Evolutionary conservation across 2,329 filamentous ascomycete species (phyloP), one percentile per base, ranked within the genome.

Genomic region (Paecilomyces dactylethromorphus): DNA sequence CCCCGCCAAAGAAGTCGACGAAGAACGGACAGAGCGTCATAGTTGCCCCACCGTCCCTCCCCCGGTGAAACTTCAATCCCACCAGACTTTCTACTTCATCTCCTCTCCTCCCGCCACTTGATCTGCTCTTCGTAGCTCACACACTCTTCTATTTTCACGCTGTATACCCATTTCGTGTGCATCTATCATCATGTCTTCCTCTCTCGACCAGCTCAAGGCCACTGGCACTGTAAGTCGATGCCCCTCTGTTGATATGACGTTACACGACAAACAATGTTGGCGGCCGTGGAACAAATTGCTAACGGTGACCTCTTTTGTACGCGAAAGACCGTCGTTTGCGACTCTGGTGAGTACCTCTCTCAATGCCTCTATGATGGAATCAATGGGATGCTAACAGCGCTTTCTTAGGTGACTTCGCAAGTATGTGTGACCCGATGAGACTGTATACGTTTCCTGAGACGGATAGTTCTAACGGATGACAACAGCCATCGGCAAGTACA

Each of bases 121-220:
- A 33, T 35, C 26, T 29, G 29, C 54, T 55, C 45, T n/a, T 31
- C 57, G 29, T 52, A 24, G 35, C 29, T 45, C 56, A 39, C 54
- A 61, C 55, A 45, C 51, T 49, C 35, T 24, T 52, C 50, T 52
- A 22, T 52, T 52, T 29, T 5, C 39, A 29, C 15, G 39, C 21
- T 52, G 50, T 52, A 52, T 52, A 52, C 50, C 50, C 50, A 24
- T 22, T 52, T 24, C 6, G 13, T 6, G 13, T 29, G 26, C 50
- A 29, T 26, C 56, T 50, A 39, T 63, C 66, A 77, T 58, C 65
- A 97, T 97, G 92, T 80, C 91, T 79, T 88, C 82, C 79, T 91
- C 92, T 79, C 89, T 99, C 71, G 94, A 97, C 71, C 92, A 97
- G 83, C 87, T 99, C 78, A 99, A 99, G 86, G 87, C 91, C 82